Base-by-base conservation (phyloP, 2,329 filamentous ascomycete genomes). In the Hypocreales sp. region DNA sequence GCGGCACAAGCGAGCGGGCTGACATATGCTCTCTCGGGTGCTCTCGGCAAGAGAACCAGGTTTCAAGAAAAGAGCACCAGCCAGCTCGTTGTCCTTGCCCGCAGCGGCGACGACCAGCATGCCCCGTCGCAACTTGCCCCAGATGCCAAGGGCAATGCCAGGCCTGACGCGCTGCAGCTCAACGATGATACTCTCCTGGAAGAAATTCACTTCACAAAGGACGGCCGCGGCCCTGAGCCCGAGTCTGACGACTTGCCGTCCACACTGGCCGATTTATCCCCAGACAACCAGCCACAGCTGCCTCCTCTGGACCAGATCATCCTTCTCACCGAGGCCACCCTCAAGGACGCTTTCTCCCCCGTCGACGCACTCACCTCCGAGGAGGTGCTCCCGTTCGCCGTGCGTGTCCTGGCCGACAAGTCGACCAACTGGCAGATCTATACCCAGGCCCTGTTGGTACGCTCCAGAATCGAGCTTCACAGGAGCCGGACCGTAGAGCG, bases 371-470 rank as follows among this genome's bases (percentile, higher is more conserved):
- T 98, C 1, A 95, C 86, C 0, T 68, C 84, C n/a, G 86, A 95
- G 53, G 83, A 95, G 47, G 87, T 92, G 5, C 55, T 92, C 1
- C 90, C 90, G 0, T 98, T 87, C 46, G 90, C 90, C 1, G 78
- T 76, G 2, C 72, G 90, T 22, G 90, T 95, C 0, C 64, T 98
- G 2, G 70, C 79, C 7, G 84, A 90, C 34, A 86, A 87, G 39
- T 79, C 79, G 24, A 87, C 83, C 1, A 98, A 95, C 50, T 98
- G 90, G 90, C 90, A 95, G 49, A 77, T 94, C 19, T 95, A 95
- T 47, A 94, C 90, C 0, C 86, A 95, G 46, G 90, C 84, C 0
- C 61, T 98, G 7, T 63, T 98, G 0, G 80, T 95, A 2, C 70
- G 90, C 24, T 92, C 82, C 33, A 68, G 90, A 11, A 87, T 95